These are phyloP conservation scores for Tricholoma hemisulphureum DNA, from an alignment of 768 basidiomycete genomes.

Conservation along the genomic window DNA sequence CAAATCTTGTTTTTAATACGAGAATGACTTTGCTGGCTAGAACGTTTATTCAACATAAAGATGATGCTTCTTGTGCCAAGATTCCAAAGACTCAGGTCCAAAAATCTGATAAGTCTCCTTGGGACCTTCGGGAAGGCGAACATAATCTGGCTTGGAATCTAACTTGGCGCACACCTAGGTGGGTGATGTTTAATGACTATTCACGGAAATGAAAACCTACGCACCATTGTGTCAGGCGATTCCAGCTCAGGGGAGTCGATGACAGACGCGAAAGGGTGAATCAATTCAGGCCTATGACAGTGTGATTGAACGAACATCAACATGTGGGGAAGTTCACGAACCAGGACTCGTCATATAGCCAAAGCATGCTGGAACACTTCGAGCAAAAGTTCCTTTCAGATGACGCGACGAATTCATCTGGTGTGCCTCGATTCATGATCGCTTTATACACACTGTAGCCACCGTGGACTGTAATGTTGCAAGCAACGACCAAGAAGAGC, in stretches of 20 bases:
- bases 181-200: neutral
- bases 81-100: slow-evolving; percentile 47
- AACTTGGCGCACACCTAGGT: slow-evolving; percentile 44
- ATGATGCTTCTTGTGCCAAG: slow-evolving; percentile 56
- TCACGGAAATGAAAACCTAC: slow-evolving; percentile 8
- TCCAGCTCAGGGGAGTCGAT: slow-evolving; percentile 62
- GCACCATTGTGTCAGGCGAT: slow-evolving; percentile 49
- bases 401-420: slow-evolving; percentile 42
- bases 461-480: neutral
- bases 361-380: slow-evolving; percentile 64
- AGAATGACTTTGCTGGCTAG: too few relatives aligned
- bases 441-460: slow-evolving; percentile 57
- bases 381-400: slow-evolving; percentile 66
- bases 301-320: neutral
- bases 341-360: slow-evolving; percentile 60
- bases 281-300: slow-evolving; percentile 51
- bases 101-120: slow-evolving; percentile 49
- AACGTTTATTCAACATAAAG: slow-evolving; percentile 17
- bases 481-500: neutral
- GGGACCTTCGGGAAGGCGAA: slow-evolving; percentile 56
- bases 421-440: slow-evolving; percentile 54
- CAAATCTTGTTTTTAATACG: too few relatives aligned
- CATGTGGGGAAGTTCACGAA: slow-evolving; percentile 22
- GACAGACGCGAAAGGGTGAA: slow-evolving; percentile 69
- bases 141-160: slow-evolving; percentile 56